Evolutionary conservation across 2,329 filamentous ascomycete genomes (phyloP).

Genomic region (Sphaerulina populicola): DNA sequence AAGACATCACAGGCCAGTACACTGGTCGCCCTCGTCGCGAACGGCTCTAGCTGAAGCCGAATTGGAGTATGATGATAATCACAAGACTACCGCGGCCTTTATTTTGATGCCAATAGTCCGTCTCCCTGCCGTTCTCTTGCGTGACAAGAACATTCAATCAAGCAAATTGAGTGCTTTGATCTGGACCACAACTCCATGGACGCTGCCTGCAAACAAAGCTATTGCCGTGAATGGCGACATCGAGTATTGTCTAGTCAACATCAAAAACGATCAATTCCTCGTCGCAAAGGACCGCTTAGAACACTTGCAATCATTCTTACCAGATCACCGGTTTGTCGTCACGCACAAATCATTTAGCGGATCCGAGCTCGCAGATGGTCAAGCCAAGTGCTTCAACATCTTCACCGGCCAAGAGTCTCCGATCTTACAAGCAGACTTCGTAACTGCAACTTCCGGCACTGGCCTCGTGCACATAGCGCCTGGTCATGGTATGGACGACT

Average conservation of each 20-base stretch:
- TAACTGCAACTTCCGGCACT: conserved; percentile 81
- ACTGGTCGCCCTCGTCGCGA: conserved; percentile 72
- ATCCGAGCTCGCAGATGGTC: conserved; percentile 50
- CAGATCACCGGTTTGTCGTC: conserved; percentile 39
- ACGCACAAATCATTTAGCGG: conserved; percentile 54
- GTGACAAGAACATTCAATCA: conserved; percentile 33
- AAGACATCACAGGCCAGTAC: conserved; percentile 70
- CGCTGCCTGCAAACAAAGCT: conserved; percentile 81
- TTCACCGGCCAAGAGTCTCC: conserved; percentile 45
- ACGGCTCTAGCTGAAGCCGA: conserved; percentile 79
- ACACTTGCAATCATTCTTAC: conserved; percentile 43
- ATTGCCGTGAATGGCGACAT: conserved; percentile 73
- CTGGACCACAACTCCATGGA: conserved; percentile 99
- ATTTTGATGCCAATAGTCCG: conserved; percentile 63
- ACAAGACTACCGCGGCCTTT: conserved; percentile 65
- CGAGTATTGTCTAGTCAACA: conserved; percentile 49
- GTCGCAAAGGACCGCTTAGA: conserved; percentile 64
- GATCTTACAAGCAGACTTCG: conserved; percentile 78
- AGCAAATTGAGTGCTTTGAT: conserved; percentile 68
- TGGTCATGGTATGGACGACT: conserved; percentile 95
- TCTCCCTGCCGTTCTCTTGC: conserved; percentile 38
- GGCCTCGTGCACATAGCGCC: conserved; percentile 92
- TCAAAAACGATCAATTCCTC: conserved; percentile 46
- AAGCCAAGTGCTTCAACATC: conserved; percentile 25
- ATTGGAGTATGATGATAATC: conserved; percentile 70